A percentile compares a stretch with the other conserved stretches of the same genome.
Conservation (phyloP, 495 filamentous ascomycete species). For the Podospora pseudoanserina region DNA sequence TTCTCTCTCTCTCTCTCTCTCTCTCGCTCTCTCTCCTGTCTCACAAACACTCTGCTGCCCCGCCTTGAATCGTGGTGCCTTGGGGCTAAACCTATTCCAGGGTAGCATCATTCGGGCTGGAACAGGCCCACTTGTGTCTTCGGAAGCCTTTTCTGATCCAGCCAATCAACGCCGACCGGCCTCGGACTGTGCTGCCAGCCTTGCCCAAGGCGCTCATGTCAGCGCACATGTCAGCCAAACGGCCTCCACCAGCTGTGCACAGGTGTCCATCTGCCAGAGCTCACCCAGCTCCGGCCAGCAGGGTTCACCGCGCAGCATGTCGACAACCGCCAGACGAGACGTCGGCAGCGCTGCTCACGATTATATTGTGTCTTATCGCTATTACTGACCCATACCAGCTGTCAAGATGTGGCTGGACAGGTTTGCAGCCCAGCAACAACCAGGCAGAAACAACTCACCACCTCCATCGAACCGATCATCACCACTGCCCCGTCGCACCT, state of each 20-base stretch:
- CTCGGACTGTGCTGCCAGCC: neutral
- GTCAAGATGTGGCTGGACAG: constrained; percentile 82
- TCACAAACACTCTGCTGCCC: neutral
- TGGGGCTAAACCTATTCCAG: neutral
- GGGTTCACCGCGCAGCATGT: neutral
- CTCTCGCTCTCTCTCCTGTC: too few species aligned
- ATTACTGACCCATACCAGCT: neutral
- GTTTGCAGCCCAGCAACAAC: constrained; percentile 60
- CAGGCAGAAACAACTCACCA: constrained; percentile 55
- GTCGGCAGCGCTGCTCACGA: constrained; percentile 7
- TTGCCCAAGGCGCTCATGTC: neutral
- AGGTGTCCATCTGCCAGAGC: neutral
- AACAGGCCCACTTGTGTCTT: neutral
- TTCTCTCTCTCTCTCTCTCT: too few species aligned
- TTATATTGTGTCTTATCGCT: neutral
- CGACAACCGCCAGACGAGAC: neutral
- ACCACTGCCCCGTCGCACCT: constrained; percentile 60
- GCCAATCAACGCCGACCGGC: neutral
- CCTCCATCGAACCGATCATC: constrained; percentile 61
- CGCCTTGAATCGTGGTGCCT: constrained; percentile 5
- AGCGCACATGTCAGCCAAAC: neutral
- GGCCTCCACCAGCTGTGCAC: neutral
- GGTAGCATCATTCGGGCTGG: neutral
- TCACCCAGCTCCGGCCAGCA: neutral
- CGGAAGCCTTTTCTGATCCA: neutral